Base-by-base conservation (phyloP, 176 grass and related monocot genomes). In the Microstegium vimineum region DNA sequence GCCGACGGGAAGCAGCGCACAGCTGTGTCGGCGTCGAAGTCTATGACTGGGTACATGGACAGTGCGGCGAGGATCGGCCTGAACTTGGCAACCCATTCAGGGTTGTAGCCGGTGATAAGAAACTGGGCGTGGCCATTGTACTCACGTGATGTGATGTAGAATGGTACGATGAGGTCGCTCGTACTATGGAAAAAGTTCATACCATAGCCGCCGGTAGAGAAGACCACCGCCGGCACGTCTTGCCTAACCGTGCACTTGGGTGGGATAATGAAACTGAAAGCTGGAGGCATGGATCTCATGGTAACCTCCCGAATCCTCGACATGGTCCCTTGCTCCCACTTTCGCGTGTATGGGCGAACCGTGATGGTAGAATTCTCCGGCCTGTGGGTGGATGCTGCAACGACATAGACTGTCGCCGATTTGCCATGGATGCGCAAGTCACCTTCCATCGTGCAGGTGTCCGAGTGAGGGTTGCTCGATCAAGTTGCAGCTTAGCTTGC, bases 161-260 rank as follows among this genome's bases (percentile, higher is more conserved):
- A 84, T 0, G 94, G 94, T 30, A 97, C 35, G 62, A 97, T 10
- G 11, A 97, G 71, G 76, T 97, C 94, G 71, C 59, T 89, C 71
- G 93, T 82, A 63, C 77, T 69, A 33, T 93, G 94, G 86, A 92
- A 97, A 74, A 77, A 77, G 77, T 97, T 97, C 1, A 14, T 47
- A 9, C 87, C 52, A 74, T 75, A 93, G 43, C 88, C 90, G 0
- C 74, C 83, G 20, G 87, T 85, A 33, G 90, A 91, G 77, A 97
- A 97, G 73, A 91, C 68, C 57, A 93, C 65, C 36, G 94, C 86
- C 1, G 94, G 80, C 41, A 89, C 76, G 69, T 75, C 85, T 66
- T 90, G 77, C 30, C 54, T 80, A 0, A 36, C 79, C 37, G 49
- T 86, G 81, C 94, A 97, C 34, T 4, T 27, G 1, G 83, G 88